Evolutionary conservation across 2,329 filamentous ascomycete species (phyloP).

Genomic region (Chrysosphaeria jannelii): DNA sequence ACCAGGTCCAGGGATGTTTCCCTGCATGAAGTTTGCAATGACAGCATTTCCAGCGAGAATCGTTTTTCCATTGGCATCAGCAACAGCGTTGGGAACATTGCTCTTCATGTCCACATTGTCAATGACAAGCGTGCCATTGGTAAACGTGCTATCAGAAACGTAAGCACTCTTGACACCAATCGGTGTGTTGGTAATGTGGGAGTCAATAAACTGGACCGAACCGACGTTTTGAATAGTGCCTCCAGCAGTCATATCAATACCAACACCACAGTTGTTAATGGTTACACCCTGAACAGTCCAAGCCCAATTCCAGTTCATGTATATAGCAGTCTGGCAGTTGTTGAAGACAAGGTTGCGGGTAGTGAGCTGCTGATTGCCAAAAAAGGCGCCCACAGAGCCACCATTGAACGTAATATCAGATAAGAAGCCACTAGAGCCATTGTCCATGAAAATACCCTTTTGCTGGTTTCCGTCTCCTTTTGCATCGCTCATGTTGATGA

Average conservation of each 20-base stretch:
- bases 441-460: constrained; percentile 60
- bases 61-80: constrained; percentile 21
- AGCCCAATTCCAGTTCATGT: constrained; percentile 79
- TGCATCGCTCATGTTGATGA: constrained; percentile 48
- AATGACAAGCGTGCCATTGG: constrained; percentile 56
- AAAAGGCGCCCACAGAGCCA: constrained; percentile 45
- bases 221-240: constrained; percentile 42
- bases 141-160: constrained; percentile 20
- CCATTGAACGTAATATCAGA: constrained; percentile 60
- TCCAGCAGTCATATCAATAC: constrained; percentile 47
- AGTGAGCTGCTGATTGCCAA: constrained; percentile 72
- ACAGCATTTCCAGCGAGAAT: constrained; percentile 40
- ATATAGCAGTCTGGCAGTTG: constrained; percentile 53
- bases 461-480: constrained; percentile 32
- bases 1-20: constrained; percentile 22
- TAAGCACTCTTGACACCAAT: constrained; percentile 55
- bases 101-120: constrained; percentile 66
- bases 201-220: constrained; percentile 60
- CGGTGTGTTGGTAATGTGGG: constrained; percentile 42
- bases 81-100: constrained; percentile 35
- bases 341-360: constrained; percentile 61
- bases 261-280: constrained; percentile 46
- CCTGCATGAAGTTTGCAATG: constrained; percentile 49
- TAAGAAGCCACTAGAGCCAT: constrained; percentile 63
- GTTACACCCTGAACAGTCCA: constrained; percentile 52